Base-by-base conservation (phyloP, 257 asterid species). In the Nemophila menziesii region DNA sequence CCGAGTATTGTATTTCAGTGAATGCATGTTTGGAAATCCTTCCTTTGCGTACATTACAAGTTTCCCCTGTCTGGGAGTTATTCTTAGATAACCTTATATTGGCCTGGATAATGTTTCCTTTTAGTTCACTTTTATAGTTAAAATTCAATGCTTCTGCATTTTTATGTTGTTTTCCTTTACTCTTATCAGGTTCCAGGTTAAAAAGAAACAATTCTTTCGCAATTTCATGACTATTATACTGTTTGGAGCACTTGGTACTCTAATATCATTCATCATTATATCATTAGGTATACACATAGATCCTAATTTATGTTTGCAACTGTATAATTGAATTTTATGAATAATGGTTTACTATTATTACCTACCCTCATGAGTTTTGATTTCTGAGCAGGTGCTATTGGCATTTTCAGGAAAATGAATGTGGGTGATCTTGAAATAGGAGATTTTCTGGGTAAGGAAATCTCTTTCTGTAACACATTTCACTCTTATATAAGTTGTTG, bases 171-270 rank as follows among this genome's bases (percentile, higher is more conserved):
- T 17, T 14, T 55, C 42, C 22, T 39, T 60, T 11, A 56, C 22
- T 65, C n/a, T 61, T 21, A 24, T 68, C 94, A 90, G 98, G 77
- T 90, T 90, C 74, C 98, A 90, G 78, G 98, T 90, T 37, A 90
- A 90, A 64, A 90, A 90, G 94, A 90, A 90, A 60, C 95, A 86
- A 43, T 90, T 90, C 70, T 90, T 90, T 58, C 98, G 93, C 74
- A 90, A 90, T 75, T 85, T 90, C 74, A 68, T 75, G 48, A 90
- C 96, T 51, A 90, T 90, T 21, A 75, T 73, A 57, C 64, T 90
- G 74, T 90, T 80, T 61, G 98, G 96, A 40, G 98, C 93, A 51
- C 7, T 90, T 64, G 98, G 98, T 53, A 90, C 98, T 56, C 38
- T 90, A 76, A 85, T 90, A 68, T 90, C 98, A 60, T 85, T 90